These are phyloP conservation scores for Hirschioporus abietinus DNA, from an alignment of 768 basidiomycete species.

Conservation along the genomic window DNA sequence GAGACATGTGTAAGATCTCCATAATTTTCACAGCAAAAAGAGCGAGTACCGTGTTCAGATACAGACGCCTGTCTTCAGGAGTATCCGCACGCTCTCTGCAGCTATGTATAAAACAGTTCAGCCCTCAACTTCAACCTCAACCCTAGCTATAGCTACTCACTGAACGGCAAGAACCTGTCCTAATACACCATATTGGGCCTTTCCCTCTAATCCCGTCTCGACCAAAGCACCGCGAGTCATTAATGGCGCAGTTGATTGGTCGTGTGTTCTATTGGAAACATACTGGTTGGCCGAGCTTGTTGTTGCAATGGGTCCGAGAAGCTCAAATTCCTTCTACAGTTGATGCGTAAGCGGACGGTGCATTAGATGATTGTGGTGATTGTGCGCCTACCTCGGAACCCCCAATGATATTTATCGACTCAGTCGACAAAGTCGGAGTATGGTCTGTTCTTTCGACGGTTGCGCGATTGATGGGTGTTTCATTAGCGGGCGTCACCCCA, in stretches of 20 bases:
- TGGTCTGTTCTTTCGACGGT: not conserved
- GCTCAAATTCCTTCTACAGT: not conserved
- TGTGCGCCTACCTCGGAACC: not conserved
- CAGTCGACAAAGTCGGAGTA: not conserved
- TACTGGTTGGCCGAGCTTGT: not conserved
- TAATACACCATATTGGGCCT: slow-evolving; percentile 58
- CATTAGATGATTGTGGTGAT: not conserved
- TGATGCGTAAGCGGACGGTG: not conserved
- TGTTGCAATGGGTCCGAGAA: not conserved
- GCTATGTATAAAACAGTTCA: slow-evolving; percentile 21
- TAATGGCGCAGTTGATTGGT: slow-evolving; percentile 43
- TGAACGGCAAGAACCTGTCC: slow-evolving; percentile 42
- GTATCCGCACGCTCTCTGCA: slow-evolving; percentile 27
- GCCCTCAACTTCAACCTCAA: not conserved
- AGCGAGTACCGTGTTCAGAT: slow-evolving; percentile 57
- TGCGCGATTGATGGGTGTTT: not conserved
- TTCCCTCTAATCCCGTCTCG: slow-evolving; percentile 21
- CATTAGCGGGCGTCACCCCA: not conserved
- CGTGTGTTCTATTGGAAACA: slow-evolving; percentile 23
- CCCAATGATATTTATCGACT: not conserved
- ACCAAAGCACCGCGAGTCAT: slow-evolving; percentile 47
- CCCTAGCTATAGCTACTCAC: slow-evolving; percentile 26
- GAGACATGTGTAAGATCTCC: not conserved
- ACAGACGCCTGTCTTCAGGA: slow-evolving; percentile 47
- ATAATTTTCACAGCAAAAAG: not conserved